phyloP scores from a whole-genome alignment of 1,284 basidiomycete genomes.

The Cryptococcus sp. region DNA sequence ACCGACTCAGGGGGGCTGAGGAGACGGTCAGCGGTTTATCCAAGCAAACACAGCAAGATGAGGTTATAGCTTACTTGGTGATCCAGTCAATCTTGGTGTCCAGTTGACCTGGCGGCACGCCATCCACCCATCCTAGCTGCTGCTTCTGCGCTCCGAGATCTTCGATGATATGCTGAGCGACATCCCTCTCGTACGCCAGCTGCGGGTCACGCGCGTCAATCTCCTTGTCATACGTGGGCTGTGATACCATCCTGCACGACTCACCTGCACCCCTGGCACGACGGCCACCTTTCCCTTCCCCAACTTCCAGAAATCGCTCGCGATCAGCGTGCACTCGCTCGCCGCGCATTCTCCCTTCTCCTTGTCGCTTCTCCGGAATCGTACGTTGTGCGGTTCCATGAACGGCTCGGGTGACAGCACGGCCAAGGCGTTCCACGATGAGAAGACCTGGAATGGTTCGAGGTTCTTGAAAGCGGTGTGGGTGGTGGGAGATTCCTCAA shows the following conservation, averaged over 20 bases:
- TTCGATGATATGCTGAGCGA: constrained; percentile 31
- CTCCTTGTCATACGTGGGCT: no score
- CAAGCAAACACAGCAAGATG: neutral
- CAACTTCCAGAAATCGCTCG: constrained; percentile 46
- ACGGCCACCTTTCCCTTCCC: constrained; percentile 44
- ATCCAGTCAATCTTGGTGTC: constrained; percentile 26
- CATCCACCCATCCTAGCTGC: constrained; percentile 38
- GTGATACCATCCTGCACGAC: no score
- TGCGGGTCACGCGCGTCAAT: constrained; percentile 5
- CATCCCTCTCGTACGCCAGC: constrained; percentile 45
- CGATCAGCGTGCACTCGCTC: constrained; percentile 46
- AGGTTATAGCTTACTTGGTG: constrained; percentile 21
- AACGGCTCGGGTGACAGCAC: constrained; percentile 41
- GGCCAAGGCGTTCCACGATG: constrained; percentile 48
- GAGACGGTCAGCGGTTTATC: neutral
- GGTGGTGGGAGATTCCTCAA: constrained; percentile 33
- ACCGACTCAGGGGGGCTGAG: constrained; percentile 45
- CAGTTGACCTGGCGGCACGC: constrained; percentile 30
- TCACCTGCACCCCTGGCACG: constrained; percentile 47
- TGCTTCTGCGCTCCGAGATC: constrained; percentile 25
- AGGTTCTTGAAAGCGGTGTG: constrained; percentile 25
- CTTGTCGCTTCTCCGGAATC: constrained; percentile 40
- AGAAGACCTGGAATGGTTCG: constrained; percentile 48
- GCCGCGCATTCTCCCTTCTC: constrained; percentile 43
- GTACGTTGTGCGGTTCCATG: constrained; percentile 33